phyloP scores from a whole-genome alignment of 306 rosid genomes.

The Alnus rubra region DNA sequence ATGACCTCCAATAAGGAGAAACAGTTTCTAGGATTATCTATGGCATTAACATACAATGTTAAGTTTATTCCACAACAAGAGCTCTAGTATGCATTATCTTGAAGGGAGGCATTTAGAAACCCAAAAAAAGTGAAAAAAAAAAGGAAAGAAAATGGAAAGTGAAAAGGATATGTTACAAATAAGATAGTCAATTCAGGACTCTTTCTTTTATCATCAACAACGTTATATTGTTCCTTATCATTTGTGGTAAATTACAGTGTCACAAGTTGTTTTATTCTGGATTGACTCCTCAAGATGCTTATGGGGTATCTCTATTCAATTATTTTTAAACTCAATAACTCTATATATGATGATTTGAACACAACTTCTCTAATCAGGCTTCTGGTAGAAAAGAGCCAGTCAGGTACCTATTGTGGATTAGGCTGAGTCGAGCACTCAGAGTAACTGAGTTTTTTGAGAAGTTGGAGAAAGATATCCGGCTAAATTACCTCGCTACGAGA shows the following conservation, averaged over 20 bases:
- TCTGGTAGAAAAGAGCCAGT: conserved; percentile 45
- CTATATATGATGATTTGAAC: background rate
- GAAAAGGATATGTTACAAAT: background rate
- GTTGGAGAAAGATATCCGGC: conserved; percentile 52
- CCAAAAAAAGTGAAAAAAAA: background rate
- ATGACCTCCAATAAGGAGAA: background rate
- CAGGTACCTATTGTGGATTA: conserved; percentile 55
- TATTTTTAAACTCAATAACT: background rate
- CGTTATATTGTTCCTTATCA: too few relatives aligned
- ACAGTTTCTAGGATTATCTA: background rate
- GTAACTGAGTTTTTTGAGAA: conserved; percentile 53
- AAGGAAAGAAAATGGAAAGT: background rate
- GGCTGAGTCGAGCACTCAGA: conserved; percentile 52
- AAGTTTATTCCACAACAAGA: background rate
- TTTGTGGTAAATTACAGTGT: too few relatives aligned
- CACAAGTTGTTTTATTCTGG: too few relatives aligned
- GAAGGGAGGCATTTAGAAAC: background rate
- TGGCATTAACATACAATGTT: background rate
- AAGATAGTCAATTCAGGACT: background rate
- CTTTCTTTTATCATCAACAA: conserved; percentile 5
- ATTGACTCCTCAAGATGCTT: too few relatives aligned
- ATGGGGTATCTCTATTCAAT: too few relatives aligned
- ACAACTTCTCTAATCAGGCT: conserved; percentile 34
- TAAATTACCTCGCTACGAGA: conserved; percentile 56
- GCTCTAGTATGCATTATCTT: background rate